Evolutionary conservation across 2,329 filamentous ascomycete genomes (phyloP).

Genomic region (Elsinoe batatas): DNA sequence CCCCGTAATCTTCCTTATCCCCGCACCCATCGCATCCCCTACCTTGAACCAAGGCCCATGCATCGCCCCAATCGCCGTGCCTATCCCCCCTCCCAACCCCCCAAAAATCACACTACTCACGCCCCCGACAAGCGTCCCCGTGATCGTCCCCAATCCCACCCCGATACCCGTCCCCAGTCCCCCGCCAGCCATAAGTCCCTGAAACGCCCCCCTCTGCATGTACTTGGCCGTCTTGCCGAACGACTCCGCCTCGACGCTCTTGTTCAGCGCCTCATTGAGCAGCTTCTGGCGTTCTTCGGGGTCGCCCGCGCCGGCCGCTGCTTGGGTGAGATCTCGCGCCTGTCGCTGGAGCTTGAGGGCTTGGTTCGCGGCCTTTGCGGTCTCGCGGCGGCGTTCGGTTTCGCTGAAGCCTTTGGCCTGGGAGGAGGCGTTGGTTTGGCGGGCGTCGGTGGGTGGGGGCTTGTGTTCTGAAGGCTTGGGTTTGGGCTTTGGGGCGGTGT

Average conservation of each 20-base stretch:
- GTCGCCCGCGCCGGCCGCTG: slow-evolving; percentile 31
- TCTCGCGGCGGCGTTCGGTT: background rate
- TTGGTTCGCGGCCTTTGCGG: background rate
- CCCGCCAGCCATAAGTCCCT: slow-evolving; percentile 31
- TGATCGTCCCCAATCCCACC: slow-evolving; percentile 28
- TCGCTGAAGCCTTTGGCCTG: background rate
- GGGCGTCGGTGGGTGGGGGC: background rate
- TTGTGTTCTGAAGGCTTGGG: background rate
- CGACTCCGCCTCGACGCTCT: slow-evolving; percentile 32
- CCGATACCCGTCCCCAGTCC: slow-evolving; percentile 30
- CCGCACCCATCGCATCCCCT: slow-evolving; percentile 29
- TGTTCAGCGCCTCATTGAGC: slow-evolving; percentile 31
- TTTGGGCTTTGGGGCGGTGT: background rate
- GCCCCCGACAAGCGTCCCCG: slow-evolving; percentile 29
- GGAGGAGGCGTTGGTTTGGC: background rate
- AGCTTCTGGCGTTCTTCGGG: slow-evolving; percentile 31
- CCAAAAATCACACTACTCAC: slow-evolving; percentile 27
- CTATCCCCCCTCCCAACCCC: slow-evolving; percentile 27
- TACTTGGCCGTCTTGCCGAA: slow-evolving; percentile 35
- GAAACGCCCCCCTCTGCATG: slow-evolving; percentile 30
- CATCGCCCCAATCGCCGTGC: slow-evolving; percentile 29
- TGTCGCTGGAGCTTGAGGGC: slow-evolving; percentile 15
- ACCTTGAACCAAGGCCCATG: slow-evolving; percentile 28
- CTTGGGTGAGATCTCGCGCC: slow-evolving; percentile 31
- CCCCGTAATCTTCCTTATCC: slow-evolving; percentile 26